These are phyloP conservation scores for Crithidia brevicula DNA, from an alignment of 208 protist genomes.

Conservation along the genomic window DNA sequence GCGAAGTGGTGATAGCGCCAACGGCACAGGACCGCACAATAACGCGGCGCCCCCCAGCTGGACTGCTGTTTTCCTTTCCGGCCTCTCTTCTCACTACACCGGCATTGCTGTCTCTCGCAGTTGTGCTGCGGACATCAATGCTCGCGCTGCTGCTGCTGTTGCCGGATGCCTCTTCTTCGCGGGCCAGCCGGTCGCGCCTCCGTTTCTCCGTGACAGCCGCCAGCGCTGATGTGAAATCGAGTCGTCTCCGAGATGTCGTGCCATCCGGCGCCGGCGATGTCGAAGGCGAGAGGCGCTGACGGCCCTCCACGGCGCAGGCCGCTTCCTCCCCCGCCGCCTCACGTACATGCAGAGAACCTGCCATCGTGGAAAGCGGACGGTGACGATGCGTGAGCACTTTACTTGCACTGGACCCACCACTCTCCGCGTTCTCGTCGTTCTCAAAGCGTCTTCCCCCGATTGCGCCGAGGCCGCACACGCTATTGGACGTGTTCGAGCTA, in stretches of 20 bases:
- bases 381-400: too few species aligned
- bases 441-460: background rate
- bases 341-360: too few species aligned
- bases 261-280: background rate
- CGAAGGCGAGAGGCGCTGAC: background rate
- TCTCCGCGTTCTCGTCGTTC: conserved; percentile 4
- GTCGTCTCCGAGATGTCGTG: conserved; percentile 17
- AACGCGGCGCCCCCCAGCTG: background rate
- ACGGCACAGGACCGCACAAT: conserved; percentile 25
- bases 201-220: conserved; percentile 50
- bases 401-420: background rate
- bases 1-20: conserved; percentile 26
- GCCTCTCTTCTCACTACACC: background rate
- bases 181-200: conserved; percentile 28
- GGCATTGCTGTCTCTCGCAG: background rate
- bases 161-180: conserved; percentile 3
- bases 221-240: conserved; percentile 46
- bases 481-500: too few species aligned
- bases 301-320: too few species aligned
- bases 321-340: too few species aligned
- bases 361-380: too few species aligned
- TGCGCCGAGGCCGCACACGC: too few species aligned
- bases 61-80: conserved; percentile 23
- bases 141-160: conserved; percentile 3
- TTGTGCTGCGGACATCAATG: too few species aligned